Base-by-base conservation (phyloP, 1,284 basidiomycete genomes). In the Calocybe gambosa region DNA sequence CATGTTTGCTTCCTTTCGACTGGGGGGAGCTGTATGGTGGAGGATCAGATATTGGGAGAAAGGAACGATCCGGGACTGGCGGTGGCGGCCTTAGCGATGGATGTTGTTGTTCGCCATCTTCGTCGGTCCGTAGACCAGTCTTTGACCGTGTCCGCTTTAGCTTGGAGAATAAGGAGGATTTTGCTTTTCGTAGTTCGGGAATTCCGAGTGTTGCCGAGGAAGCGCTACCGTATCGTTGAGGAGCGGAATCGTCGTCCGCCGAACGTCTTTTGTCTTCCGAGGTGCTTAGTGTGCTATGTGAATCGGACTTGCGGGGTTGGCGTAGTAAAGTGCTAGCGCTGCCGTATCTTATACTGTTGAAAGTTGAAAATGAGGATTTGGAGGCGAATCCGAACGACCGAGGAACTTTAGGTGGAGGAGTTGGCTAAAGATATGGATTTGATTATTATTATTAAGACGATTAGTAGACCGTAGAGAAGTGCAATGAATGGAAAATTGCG, bases 351-450 rank as follows among this genome's bases (percentile, higher is more conserved):
- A 60, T 31, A 13, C 59, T 57, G 16, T 54, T 55, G 47, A 73
- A 60, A 19, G 70, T 68, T 7, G 69, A 58, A 37, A 74, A 62
- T 5, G 74, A 74, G 3, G 61, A 49, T 51, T 71, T 74, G 37
- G 64, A 62, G 0, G 61, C 49, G 46, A 74, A 67, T 1, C 61
- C 62, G 40, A 67, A 67, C 43, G 18, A 54, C 49, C 33, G 53
- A 25, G 56, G 47, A 7, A 55, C 52, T 49, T 69, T 67, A 20
- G 65, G 64, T 8, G 66, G 64, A 7, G 66, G 65, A 5, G 63
- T 65, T 13, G 67, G 66, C 67, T 69, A 51, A 36, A 10, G 12
- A 13, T 8, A n/a, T 18, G 29, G 23, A 16, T 42, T 35, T 19
- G 25, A 12, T 43, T 7, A 13, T 34, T 12, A 25, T 19, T 20